Base-by-base conservation (phyloP, 345 rosid genomes). In the Durio zibethinus region DNA sequence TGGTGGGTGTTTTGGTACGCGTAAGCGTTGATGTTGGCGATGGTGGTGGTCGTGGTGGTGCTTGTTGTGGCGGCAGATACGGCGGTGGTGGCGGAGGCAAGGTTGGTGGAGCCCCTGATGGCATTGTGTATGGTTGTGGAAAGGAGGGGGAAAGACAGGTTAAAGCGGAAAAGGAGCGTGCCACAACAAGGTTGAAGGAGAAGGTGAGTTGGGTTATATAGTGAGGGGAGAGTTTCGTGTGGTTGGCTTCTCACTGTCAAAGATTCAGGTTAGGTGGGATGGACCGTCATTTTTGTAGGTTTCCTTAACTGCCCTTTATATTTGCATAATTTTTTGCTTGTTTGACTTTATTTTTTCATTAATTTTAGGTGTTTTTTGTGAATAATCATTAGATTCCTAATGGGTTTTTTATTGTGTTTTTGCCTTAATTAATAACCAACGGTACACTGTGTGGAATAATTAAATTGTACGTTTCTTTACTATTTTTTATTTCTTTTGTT, bases 101-200 rank as follows among this genome's bases (percentile, higher is more conserved):
- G 0, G 76, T 50, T 14, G 43, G 66, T 25, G 73, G 27, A 48
- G 43, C 42, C 72, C 33, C 74, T 8, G 48, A 52, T 52, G 36
- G 77, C 89, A 86, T 85, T 14, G 64, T 35, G 35, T 12, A 33
- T 20, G 77, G 47, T 63, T 65, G 75, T 33, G 66, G 66, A 38
- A 75, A 43, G 27, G 45, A 11, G 14, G 33, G 50, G 53, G 3
- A 42, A 65, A 35, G 48, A 38, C 33, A 43, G 12, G 36, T 1
- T 15, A 36, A 27, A 69, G 73, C 42, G 2, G 27, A 14, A 56
- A 35, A 20, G 5, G 33, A 21, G 33, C 56, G 3, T 38, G 65
- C 52, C 15, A 36, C 76, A 57, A 31, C 9, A 12, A 54, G 36
- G 45, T 0, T 8, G 2, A 36, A 4, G 0, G 20, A 4, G 7